phyloP scores from a whole-genome alignment of 345 rosid genomes.

The Arabidopsis suecica region DNA sequence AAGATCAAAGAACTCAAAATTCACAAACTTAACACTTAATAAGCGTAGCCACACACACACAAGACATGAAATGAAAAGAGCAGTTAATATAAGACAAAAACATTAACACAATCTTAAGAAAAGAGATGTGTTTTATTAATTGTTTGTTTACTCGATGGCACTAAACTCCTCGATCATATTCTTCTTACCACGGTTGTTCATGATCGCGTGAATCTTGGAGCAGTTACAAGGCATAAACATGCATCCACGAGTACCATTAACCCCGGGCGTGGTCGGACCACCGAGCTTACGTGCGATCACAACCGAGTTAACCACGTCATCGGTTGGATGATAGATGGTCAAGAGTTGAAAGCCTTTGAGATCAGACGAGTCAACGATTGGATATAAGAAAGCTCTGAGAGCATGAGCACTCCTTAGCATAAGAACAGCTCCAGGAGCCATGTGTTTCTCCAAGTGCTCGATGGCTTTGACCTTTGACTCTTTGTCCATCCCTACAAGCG shows the following conservation, averaged over 20 bases:
- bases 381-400: slow-evolving; percentile 84
- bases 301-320: slow-evolving; percentile 83
- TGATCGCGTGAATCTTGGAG: slow-evolving; percentile 62
- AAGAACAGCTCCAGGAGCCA: slow-evolving; percentile 71
- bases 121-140: slow-evolving; percentile 20
- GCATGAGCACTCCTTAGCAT: slow-evolving; percentile 88
- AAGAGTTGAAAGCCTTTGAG: slow-evolving; percentile 77
- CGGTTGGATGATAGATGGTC: slow-evolving; percentile 78
- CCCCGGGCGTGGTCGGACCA: slow-evolving; percentile 32
- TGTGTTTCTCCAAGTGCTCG: slow-evolving; percentile 75
- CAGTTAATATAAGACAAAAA: slow-evolving; percentile 24
- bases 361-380: slow-evolving; percentile 65
- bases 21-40: slow-evolving; percentile 3
- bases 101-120: slow-evolving; percentile 11
- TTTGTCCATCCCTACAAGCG: slow-evolving; percentile 91
- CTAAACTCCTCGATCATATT: slow-evolving; percentile 60
- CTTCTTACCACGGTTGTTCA: slow-evolving; percentile 52
- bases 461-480: slow-evolving; percentile 67
- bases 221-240: slow-evolving; percentile 61
- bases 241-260: slow-evolving; percentile 33
- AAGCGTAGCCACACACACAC: slow-evolving; percentile 23
- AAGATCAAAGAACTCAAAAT: slow-evolving; percentile 32
- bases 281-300: slow-evolving; percentile 70
- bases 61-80: slow-evolving; percentile 22
- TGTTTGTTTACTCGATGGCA: slow-evolving; percentile 36